Evolutionary conservation across 441 rosid genomes (phyloP).

Genomic region (Metrosideros polymorpha): DNA sequence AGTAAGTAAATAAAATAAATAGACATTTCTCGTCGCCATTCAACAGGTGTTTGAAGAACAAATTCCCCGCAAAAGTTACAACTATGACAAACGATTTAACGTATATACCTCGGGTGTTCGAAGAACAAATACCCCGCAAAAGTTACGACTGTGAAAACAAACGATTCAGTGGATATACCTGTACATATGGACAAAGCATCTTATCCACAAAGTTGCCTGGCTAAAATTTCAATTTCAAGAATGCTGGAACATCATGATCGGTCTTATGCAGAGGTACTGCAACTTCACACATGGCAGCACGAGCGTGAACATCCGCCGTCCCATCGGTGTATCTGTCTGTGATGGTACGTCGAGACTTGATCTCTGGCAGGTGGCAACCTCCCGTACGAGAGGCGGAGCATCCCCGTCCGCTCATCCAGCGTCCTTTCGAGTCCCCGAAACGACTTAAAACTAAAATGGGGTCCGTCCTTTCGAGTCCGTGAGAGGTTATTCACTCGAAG

Average conservation of each 20-base stretch:
- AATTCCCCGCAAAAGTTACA: neutral
- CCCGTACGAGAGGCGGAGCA: neutral
- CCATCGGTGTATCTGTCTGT: neutral
- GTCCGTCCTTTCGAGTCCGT: neutral
- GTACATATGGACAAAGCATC: too few species aligned
- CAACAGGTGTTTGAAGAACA: neutral
- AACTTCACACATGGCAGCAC: neutral
- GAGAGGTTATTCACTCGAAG: neutral
- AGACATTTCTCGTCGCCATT: neutral
- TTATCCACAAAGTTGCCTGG: too few species aligned
- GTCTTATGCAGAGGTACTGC: too few species aligned
- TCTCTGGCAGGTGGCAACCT: neutral
- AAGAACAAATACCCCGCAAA: neutral
- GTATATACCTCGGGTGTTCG: neutral
- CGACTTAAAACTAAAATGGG: too few species aligned
- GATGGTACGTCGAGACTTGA: neutral
- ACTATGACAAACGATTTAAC: neutral
- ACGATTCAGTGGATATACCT: too few species aligned
- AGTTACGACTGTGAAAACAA: neutral
- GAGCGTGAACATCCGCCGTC: neutral
- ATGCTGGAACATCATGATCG: too few species aligned
- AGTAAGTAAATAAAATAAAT: neutral
- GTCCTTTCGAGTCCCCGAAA: neutral
- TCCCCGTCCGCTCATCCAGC: neutral
- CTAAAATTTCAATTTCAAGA: too few species aligned